Percentiles rank a stretch among this genome's conserved stretches.
These are phyloP conservation scores for Cerioporus squamosus DNA, from an alignment of 1,284 basidiomycete genomes.

Conservation along the genomic window DNA sequence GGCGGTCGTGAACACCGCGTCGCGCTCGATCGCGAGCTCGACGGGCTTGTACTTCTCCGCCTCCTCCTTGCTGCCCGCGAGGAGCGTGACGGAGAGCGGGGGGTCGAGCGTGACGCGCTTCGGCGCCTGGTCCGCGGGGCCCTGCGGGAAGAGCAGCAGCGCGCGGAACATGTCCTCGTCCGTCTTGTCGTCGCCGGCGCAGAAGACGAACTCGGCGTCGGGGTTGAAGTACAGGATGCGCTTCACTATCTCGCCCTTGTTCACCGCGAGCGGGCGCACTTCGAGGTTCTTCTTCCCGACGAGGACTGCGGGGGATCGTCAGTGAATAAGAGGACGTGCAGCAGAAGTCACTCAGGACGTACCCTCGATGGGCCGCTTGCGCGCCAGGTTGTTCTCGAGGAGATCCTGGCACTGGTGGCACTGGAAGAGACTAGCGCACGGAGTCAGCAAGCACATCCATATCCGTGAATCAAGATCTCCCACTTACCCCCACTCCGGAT, in stretches of 20 bases:
- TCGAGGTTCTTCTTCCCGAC: slow-evolving; percentile 99
- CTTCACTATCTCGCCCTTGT: slow-evolving; percentile 99
- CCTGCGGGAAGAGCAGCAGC: slow-evolving; percentile 66
- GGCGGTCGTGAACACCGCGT: slow-evolving; percentile 86
- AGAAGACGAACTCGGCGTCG: slow-evolving; percentile 95
- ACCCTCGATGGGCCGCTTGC: slow-evolving; percentile 90
- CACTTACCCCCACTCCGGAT: slow-evolving; percentile 94
- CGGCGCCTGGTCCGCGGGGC: slow-evolving; percentile 27
- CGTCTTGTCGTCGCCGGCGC: slow-evolving; percentile 98
- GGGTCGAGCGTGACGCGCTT: slow-evolving; percentile 54
- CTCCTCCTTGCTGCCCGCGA: slow-evolving; percentile 33
- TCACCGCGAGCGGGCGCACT: slow-evolving; percentile 92
- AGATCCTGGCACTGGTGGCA: slow-evolving; percentile 97
- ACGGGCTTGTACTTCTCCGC: slow-evolving; percentile 50
- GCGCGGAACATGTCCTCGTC: slow-evolving; percentile 98
- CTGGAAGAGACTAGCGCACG: slow-evolving; percentile 72
- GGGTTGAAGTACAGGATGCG: slow-evolving; percentile 91
- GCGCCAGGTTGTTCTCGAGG: slow-evolving; percentile 89
- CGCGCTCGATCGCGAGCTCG: slow-evolving; percentile 65
- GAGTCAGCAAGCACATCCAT: slow-evolving; percentile 2
- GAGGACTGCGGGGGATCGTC: slow-evolving; percentile 57
- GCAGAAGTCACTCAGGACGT: slow-evolving; percentile 24
- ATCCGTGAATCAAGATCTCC: not conserved
- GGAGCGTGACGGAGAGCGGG: slow-evolving; percentile 74
- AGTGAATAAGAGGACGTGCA: slow-evolving; percentile 34